Evolutionary conservation across 2,329 filamentous ascomycete genomes (phyloP), one percentile per base, ranked within the genome.

Genomic region (Kalmusia sp.): DNA sequence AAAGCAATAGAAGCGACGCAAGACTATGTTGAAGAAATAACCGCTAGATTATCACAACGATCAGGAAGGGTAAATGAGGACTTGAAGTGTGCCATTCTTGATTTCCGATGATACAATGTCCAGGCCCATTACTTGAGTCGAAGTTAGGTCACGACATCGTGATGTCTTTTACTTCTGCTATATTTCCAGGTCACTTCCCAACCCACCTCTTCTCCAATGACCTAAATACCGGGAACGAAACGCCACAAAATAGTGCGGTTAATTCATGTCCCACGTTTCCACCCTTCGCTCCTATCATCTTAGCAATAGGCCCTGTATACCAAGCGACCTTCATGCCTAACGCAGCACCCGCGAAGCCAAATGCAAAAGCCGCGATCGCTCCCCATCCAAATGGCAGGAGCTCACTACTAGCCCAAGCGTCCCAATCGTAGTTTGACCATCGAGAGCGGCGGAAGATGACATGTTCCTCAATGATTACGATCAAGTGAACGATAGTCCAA

Each of bases 261-360:
- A 74, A 46, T 46, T 73, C 71, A 56, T 74, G 70, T 4, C 70
- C 71, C 8, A 74, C 60, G 52, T 75, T 75, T 3, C 69, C 70
- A 27, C 72, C 72, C 6, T 60, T 59, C 17, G 49, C 55, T 4
- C 70, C 70, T 52, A 73, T 69, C 44, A 70, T 49, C 2, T 61
- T 57, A 6, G 71, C 69, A 54, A 73, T 61, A 0, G 71, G 68
- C 6, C 54, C 69, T n/a, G 63, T 61, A 59, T 72, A 74, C 70
- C 71, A 73, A 1, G 64, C 54, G 4, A 68, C 64, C 38, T 69
- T 73, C 71, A 74, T 74, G 7, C 70, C 70, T 12, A 74, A 52
- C 3, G 68, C 67, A 22, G 71, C 70, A 2, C 72, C 71, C 4
- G 65, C 24, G 22, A 73, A 73, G 0, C 70, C 70, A 37, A 69